Evolutionary conservation across 1,139 yeast genomes (phyloP).

Genomic region (Yamadazyma siamensis): DNA sequence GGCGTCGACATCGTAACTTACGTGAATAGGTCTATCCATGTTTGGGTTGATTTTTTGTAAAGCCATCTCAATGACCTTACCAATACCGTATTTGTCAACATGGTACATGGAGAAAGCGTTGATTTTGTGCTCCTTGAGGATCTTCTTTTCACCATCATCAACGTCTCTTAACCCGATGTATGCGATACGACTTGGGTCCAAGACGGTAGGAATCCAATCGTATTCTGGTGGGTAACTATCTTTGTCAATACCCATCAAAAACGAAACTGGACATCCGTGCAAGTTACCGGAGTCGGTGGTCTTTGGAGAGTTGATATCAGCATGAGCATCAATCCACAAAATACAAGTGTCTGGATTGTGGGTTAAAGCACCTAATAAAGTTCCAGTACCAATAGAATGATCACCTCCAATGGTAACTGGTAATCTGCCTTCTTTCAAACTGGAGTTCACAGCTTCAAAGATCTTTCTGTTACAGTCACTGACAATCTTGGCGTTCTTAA

Average conservation of each 20-base stretch:
- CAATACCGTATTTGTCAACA: conserved; percentile 90
- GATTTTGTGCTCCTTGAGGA: conserved; percentile 67
- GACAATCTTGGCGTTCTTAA: conserved; percentile 78
- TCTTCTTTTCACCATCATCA: conserved; percentile 78
- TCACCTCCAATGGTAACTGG: conserved; percentile 95
- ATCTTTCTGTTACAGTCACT: conserved; percentile 67
- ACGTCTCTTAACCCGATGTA: conserved; percentile 95
- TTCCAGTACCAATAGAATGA: conserved; percentile 94
- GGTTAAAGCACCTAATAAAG: conserved; percentile 78
- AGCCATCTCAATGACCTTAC: conserved; percentile 90
- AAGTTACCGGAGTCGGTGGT: conserved; percentile 87
- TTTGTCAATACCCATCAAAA: conserved; percentile 72
- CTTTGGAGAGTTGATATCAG: conserved; percentile 90
- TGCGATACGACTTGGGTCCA: conserved; percentile 71
- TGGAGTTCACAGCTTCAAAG: conserved; percentile 54
- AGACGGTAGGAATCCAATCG: conserved; percentile 73
- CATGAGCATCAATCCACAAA: conserved; percentile 97
- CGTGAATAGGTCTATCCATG: conserved; percentile 73
- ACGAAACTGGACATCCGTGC: conserved; percentile 96
- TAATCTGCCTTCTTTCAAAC: conserved; percentile 51
- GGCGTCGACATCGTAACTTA: conserved; percentile 95
- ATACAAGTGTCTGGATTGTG: conserved; percentile 85
- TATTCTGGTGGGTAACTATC: conserved; percentile 67
- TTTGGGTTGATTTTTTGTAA: conserved; percentile 73
- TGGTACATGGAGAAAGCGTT: conserved; percentile 95